Conservation (phyloP, 306 rosid genomes). For the Cicer bijugum region DNA sequence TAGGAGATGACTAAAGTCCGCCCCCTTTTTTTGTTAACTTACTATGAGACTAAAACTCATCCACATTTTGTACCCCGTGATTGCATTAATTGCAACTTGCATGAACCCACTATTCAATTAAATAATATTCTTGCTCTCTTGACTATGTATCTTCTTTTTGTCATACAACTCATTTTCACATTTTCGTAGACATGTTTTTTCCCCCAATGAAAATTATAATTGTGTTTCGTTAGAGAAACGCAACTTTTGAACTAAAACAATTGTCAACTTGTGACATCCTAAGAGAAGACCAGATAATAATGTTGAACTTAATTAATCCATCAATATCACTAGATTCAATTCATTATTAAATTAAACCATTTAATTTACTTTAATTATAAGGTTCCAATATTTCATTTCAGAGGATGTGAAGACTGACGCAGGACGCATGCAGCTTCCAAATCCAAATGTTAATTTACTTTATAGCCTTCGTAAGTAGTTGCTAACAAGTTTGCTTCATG, state of each 20-base stretch:
- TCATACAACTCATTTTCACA: slow-evolving; percentile 29
- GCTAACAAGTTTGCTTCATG: slow-evolving; percentile 6
- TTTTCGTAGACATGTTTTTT: neutral
- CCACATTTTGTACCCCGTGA: neutral
- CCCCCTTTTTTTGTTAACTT: too few relatives aligned
- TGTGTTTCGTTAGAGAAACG: slow-evolving; percentile 14
- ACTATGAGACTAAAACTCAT: too few relatives aligned
- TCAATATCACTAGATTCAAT: neutral
- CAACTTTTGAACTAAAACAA: neutral
- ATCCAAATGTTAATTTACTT: neutral
- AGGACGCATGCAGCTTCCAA: neutral
- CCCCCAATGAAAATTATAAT: neutral
- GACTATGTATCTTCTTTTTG: neutral
- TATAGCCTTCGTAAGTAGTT: too few relatives aligned
- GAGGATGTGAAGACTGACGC: neutral
- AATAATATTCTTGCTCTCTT: neutral
- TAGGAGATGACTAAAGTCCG: too few relatives aligned
- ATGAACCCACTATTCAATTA: neutral
- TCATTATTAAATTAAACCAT: neutral
- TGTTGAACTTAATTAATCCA: neutral
- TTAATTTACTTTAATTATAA: neutral
- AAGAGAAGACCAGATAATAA: neutral
- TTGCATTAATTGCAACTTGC: neutral
- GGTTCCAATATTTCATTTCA: neutral
- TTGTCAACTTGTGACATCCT: slow-evolving; percentile 11